Conservation (phyloP, 2,329 filamentous ascomycete species). For the Pezizomycotina sp. region DNA sequence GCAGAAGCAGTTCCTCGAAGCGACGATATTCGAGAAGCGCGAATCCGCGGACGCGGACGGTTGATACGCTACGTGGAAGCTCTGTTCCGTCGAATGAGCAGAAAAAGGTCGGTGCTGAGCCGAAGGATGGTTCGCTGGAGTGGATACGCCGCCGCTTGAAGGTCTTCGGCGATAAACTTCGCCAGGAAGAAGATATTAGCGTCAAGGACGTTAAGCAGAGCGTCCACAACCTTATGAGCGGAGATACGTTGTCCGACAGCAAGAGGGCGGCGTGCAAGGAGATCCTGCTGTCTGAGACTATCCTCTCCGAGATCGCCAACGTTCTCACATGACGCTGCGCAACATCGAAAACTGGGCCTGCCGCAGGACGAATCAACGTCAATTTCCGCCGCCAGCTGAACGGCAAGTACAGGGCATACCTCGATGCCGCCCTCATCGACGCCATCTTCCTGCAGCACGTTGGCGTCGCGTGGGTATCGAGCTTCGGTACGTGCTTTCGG, state of each 20-base stretch:
- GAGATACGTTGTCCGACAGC: conserved; percentile 37
- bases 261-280: conserved; percentile 37
- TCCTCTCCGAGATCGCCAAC: conserved; percentile 39
- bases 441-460: conserved; percentile 40
- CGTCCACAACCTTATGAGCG: conserved; percentile 36
- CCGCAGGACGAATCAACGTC: conserved; percentile 34
- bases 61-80: too few species aligned
- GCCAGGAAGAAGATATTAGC: too few species aligned
- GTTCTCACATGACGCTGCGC: conserved; percentile 41
- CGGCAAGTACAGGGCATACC: conserved; percentile 42
- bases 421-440: conserved; percentile 43
- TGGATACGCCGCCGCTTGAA: too few species aligned
- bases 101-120: too few species aligned
- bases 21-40: too few species aligned
- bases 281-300: conserved; percentile 35
- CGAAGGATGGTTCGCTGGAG: too few species aligned
- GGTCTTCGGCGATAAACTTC: too few species aligned
- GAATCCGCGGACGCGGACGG: too few species aligned
- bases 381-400: conserved; percentile 39
- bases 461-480: conserved; percentile 36
- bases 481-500: conserved; percentile 32
- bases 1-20: too few species aligned
- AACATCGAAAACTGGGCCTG: conserved; percentile 37
- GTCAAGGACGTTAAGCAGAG: conserved; percentile 31
- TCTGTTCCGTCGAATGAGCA: too few species aligned